Evolutionary conservation across 2,329 filamentous ascomycete species (phyloP), one percentile per base, ranked within the genome.

Genomic region (Ophiocordyceps camponoti-floridani): DNA sequence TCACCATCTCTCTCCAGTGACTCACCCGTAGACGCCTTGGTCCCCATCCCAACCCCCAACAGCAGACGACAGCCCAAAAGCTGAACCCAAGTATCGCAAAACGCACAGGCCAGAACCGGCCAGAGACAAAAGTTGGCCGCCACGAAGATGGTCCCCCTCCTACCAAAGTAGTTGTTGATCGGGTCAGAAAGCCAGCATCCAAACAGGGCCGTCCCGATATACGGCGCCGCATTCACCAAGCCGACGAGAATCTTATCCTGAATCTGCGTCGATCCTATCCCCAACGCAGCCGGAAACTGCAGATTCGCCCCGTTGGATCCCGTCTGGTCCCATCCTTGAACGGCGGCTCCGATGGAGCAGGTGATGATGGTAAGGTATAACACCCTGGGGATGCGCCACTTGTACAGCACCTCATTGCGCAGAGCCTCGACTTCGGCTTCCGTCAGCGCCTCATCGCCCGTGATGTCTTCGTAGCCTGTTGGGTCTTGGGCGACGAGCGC

Each of bases 11-110:
- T 37, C 35, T 7, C 12, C 13, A 41, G 27, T 4, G 19, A 57
- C 62, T 47, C 46, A 65, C 64, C 62, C 11, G 75, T 79, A 0
- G 76, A 75, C 18, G 77, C 77, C 56, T 87, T 87, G 14, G 80
- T 70, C 27, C 83, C 83, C 65, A 88, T 85, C 1, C 81, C 83
- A 41, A 91, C 74, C 10, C 85, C 85, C 48, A 89, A 71, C 12
- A 83, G 67, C 48, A 89, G 72, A 40, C 85, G 77, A 43, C 77
- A 79, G 40, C 75, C 68, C 47, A 91, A 70, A 51, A 87, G 73
- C 53, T 84, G 74, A 56, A 67, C 69, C 82, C 83, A 89, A 0
- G 71, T 78, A 48, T 82, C 74, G 45, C 78, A 75, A 50, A 85
- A 82, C 0, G 74, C 82, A 44, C 73, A 77, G n/a, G 78, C 81